Conservation (phyloP, 208 protist genomes). For the Crithidia expoeki region DNA sequence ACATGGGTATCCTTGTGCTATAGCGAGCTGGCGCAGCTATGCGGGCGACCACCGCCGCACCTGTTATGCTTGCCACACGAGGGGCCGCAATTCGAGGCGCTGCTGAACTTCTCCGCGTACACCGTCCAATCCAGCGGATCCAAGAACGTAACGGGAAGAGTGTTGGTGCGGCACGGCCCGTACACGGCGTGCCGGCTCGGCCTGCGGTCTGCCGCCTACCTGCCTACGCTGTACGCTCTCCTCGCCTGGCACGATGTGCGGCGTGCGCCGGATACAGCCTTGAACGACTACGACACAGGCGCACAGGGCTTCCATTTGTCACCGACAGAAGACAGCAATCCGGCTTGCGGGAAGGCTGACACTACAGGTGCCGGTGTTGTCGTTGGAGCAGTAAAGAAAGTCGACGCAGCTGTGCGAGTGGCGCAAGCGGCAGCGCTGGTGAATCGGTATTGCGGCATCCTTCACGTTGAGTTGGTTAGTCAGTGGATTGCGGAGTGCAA, state of each 20-base stretch:
- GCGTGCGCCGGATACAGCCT: background rate
- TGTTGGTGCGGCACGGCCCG: slow-evolving; percentile 18
- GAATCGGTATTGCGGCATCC: slow-evolving; percentile 14
- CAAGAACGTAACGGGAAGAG: background rate
- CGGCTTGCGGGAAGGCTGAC: background rate
- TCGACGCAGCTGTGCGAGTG: background rate
- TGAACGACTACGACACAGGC: background rate
- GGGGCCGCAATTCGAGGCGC: background rate
- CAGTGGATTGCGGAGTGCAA: slow-evolving; percentile 11
- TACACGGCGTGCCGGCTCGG: slow-evolving; percentile 17
- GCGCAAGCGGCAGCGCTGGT: slow-evolving; percentile 10
- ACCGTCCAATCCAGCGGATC: background rate
- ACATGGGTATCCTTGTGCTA: background rate
- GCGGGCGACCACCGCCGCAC: slow-evolving; percentile 1
- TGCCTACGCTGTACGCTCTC: slow-evolving; percentile 22
- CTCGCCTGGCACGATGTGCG: slow-evolving; percentile 7
- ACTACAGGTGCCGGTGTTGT: no score
- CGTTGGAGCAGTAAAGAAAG: no score
- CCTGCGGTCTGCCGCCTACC: slow-evolving; percentile 18
- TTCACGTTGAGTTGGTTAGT: slow-evolving; percentile 12
- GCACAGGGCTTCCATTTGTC: background rate
- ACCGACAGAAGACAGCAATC: background rate
- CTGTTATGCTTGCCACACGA: background rate
- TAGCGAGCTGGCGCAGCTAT: slow-evolving; percentile 1
- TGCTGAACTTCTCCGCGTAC: background rate